A percentile compares a stretch with the other conserved stretches of the same genome.
Evolutionary conservation across 441 rosid species (phyloP).

Genomic region (Adansonia rubrostipa): DNA sequence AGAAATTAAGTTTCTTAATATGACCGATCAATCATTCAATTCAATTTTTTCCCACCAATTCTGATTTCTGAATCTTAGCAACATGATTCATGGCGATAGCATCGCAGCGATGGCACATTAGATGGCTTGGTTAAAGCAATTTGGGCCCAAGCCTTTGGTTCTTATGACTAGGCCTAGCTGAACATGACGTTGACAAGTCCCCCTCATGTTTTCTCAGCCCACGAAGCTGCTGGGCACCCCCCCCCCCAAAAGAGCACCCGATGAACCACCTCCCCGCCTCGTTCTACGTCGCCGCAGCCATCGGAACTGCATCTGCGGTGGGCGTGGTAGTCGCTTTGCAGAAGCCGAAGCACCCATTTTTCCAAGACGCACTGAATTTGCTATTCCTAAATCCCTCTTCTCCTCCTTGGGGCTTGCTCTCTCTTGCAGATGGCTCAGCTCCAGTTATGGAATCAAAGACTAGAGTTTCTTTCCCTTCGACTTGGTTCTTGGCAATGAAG

Average conservation of each 20-base stretch:
- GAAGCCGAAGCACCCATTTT: conserved; percentile 42
- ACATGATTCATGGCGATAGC: no score
- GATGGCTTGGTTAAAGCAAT: no score
- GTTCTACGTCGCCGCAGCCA: conserved; percentile 34
- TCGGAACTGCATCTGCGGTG: conserved; percentile 47
- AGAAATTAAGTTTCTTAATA: no score
- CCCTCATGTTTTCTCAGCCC: conserved; percentile 83
- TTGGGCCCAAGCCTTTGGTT: no score
- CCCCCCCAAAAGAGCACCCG: conserved; percentile 15
- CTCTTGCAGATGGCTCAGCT: conserved; percentile 64
- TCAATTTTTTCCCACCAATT: no score
- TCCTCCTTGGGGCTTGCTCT: conserved; percentile 64
- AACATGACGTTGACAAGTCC: conserved; percentile 32
- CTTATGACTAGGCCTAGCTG: no score
- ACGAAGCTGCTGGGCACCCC: conserved; percentile 20
- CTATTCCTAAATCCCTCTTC: conserved; percentile 41
- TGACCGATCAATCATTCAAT: no score
- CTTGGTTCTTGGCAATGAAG: conserved; percentile 76
- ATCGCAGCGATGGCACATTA: no score
- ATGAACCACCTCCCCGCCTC: conserved; percentile 31
- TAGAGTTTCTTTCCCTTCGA: conserved; percentile 67
- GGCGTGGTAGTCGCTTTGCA: conserved; percentile 45
- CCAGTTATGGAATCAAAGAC: conserved; percentile 65
- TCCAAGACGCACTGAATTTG: conserved; percentile 43
- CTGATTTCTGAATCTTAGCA: no score